Percentiles rank a stretch among this genome's conserved stretches.
phyloP scores from a whole-genome alignment of 2,329 filamentous ascomycete genomes.

The Dendrostoma leiphaemia region DNA sequence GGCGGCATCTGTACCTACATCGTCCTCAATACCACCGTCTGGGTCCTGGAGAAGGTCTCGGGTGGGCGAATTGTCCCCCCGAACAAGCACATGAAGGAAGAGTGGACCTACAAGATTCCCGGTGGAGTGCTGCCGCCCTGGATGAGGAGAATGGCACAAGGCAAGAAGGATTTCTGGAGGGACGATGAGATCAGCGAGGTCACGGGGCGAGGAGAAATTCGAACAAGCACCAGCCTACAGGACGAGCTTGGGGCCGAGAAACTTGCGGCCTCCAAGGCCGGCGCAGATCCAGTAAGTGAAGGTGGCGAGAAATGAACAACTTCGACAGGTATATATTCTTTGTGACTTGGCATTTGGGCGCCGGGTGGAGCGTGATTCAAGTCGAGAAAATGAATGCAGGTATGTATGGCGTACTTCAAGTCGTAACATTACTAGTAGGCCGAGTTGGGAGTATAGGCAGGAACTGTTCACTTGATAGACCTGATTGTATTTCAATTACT shows the following conservation, averaged over 20 bases:
- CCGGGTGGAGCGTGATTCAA: too few species aligned
- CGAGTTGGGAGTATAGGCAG: too few species aligned
- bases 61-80: slow-evolving; percentile 70
- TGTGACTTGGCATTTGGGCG: too few species aligned
- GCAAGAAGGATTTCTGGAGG: slow-evolving; percentile 75
- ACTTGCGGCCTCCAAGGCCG: slow-evolving; percentile 2
- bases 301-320: background rate
- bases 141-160: slow-evolving; percentile 60
- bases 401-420: too few species aligned
- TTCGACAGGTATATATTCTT: background rate
- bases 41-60: slow-evolving; percentile 63
- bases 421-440: too few species aligned
- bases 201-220: slow-evolving; percentile 1
- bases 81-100: slow-evolving; percentile 74
- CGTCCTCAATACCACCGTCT: slow-evolving; percentile 70
- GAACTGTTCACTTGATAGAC: too few species aligned
- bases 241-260: slow-evolving; percentile 6
- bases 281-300: slow-evolving; percentile 2
- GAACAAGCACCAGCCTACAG: slow-evolving; percentile 4
- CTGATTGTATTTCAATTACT: too few species aligned
- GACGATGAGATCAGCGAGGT: slow-evolving; percentile 28
- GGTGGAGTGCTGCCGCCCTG: slow-evolving; percentile 73
- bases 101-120: slow-evolving; percentile 75
- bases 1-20: slow-evolving; percentile 76
- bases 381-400: too few species aligned